phyloP scores from a whole-genome alignment of 1,284 basidiomycete species.

The Ceratobasidium sp. region DNA sequence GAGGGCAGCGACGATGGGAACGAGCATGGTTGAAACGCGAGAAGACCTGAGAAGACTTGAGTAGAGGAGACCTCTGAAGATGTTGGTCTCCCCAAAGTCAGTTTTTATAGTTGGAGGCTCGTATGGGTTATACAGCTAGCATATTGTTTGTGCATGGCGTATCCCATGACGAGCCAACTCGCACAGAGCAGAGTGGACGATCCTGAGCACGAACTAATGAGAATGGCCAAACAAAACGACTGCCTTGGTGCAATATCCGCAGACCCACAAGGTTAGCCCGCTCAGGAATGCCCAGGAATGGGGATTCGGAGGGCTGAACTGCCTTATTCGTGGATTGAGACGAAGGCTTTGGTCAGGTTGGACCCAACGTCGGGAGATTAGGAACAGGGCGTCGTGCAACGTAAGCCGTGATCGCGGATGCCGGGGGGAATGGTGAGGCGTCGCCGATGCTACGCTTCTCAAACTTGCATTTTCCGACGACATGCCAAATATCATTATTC shows the following conservation, averaged over 20 bases:
- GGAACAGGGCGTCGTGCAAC: slow-evolving; percentile 5
- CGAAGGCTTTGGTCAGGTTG: neutral
- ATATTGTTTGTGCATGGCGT: neutral
- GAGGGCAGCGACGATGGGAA: slow-evolving; percentile 30
- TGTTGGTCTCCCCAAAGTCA: neutral
- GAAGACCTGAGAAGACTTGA: slow-evolving; percentile 3
- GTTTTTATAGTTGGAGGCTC: slow-evolving; percentile 5
- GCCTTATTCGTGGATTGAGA: slow-evolving; percentile 12
- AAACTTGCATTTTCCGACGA: neutral
- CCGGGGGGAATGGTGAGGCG: neutral
- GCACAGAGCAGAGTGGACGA: neutral
- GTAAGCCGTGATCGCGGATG: slow-evolving; percentile 22
- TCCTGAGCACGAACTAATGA: neutral
- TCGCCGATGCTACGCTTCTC: slow-evolving; percentile 1
- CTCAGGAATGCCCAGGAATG: neutral
- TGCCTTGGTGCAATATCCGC: slow-evolving; percentile 41
- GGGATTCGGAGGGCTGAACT: slow-evolving; percentile 1
- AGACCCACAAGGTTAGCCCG: slow-evolving; percentile 27
- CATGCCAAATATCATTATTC: neutral
- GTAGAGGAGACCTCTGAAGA: slow-evolving; percentile 40
- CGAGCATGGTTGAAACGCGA: slow-evolving; percentile 9
- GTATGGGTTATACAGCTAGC: neutral
- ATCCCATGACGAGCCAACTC: neutral
- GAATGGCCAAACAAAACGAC: slow-evolving; percentile 18
- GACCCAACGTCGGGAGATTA: slow-evolving; percentile 15